Conservation (phyloP, 1,284 basidiomycete species). For the Malassezia yamatoensis region DNA sequence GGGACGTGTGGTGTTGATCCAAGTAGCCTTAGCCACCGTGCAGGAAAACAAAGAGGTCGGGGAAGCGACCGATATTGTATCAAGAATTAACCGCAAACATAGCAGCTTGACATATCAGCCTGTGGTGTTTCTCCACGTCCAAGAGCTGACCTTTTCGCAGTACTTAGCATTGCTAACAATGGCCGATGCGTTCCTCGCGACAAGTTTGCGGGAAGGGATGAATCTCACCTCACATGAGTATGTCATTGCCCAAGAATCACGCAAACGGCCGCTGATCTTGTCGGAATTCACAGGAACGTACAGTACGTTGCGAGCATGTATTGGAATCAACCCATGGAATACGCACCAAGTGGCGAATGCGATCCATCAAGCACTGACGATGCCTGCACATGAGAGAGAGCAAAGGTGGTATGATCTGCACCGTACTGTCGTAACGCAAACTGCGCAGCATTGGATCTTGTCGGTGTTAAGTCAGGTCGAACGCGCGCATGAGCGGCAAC, state of each 20-base stretch:
- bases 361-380: constrained; percentile 64
- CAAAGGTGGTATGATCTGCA: constrained; percentile 76
- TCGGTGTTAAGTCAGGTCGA: constrained; percentile 57
- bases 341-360: constrained; percentile 55
- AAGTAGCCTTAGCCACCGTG: constrained; percentile 73
- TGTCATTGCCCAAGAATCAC: constrained; percentile 56
- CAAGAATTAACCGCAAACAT: constrained; percentile 71
- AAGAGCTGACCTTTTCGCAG: constrained; percentile 73
- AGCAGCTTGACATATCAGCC: constrained; percentile 76
- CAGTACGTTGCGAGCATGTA: constrained; percentile 72
- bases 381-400: constrained; percentile 62
- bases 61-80: constrained; percentile 64
- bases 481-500: constrained; percentile 41
- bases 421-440: constrained; percentile 74
- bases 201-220: constrained; percentile 76
- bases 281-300: constrained; percentile 72
- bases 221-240: constrained; percentile 71
- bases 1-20: constrained; percentile 70
- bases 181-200: constrained; percentile 77
- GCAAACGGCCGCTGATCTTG: constrained; percentile 62
- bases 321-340: constrained; percentile 62
- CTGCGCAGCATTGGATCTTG: constrained; percentile 70
- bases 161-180: constrained; percentile 71
- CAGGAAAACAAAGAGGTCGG: constrained; percentile 65
- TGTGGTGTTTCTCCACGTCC: constrained; percentile 73